These are phyloP conservation scores for Leccinum variicolor DNA, from an alignment of 768 basidiomycete genomes.

Conservation along the genomic window DNA sequence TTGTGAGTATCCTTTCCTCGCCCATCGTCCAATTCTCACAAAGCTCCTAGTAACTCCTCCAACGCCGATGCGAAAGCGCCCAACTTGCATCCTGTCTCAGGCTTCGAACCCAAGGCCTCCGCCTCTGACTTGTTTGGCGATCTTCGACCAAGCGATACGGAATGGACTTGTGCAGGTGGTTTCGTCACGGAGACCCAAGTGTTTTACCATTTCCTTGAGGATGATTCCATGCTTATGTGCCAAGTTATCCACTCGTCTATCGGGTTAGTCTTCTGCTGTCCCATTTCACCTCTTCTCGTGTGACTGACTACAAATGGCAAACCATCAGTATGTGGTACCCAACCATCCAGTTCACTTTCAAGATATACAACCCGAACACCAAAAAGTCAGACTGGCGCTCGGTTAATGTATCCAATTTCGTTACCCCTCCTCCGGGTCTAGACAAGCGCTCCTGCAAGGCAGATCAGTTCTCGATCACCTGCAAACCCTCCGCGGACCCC, in stretches of 20 bases:
- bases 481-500: constrained; percentile 50
- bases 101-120: constrained; percentile 40
- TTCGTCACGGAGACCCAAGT: constrained; percentile 90
- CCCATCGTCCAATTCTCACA: constrained; percentile 12
- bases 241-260: constrained; percentile 87
- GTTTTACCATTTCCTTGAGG: constrained; percentile 79
- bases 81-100: constrained; percentile 81
- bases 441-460: constrained; percentile 87
- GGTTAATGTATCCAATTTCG: constrained; percentile 78
- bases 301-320: constrained; percentile 8
- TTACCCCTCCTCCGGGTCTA: constrained; percentile 65
- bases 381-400: constrained; percentile 81
- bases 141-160: constrained; percentile 69
- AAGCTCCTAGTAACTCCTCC: constrained; percentile 43
- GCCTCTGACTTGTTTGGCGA: constrained; percentile 68
- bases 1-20: constrained; percentile 52
- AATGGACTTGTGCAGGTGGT: constrained; percentile 80
- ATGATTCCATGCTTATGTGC: constrained; percentile 75
- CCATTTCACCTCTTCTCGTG: constrained; percentile 1
- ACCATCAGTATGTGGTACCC: constrained; percentile 81
- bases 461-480: constrained; percentile 77
- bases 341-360: constrained; percentile 91
- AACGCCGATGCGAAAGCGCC: constrained; percentile 63
- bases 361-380: constrained; percentile 76
- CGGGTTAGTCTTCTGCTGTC: constrained; percentile 56